Percentiles rank a stretch among this genome's conserved stretches.
Conservation (phyloP, 2,329 filamentous ascomycete species). For the Scopulariopsis brevicaulis region DNA sequence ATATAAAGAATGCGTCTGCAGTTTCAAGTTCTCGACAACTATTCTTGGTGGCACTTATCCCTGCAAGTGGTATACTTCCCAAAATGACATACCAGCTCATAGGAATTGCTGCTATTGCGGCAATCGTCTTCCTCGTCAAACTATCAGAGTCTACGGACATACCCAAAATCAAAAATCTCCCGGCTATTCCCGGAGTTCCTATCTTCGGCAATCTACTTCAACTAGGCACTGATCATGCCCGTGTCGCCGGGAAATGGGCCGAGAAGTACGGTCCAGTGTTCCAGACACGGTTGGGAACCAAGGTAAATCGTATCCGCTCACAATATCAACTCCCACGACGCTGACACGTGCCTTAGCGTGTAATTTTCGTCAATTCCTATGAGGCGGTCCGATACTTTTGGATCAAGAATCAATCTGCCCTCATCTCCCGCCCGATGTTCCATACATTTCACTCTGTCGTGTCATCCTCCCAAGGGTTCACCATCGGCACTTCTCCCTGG, state of each 20-base stretch:
- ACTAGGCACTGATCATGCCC: conserved; percentile 45
- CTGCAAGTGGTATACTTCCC: not conserved
- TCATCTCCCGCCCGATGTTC: conserved; percentile 67
- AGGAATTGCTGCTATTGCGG: conserved; percentile 6
- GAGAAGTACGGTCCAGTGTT: conserved; percentile 53
- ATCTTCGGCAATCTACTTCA: conserved; percentile 53
- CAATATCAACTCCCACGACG: not conserved
- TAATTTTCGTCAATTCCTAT: conserved; percentile 71
- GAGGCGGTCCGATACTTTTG: conserved; percentile 63
- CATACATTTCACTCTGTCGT: conserved; percentile 77
- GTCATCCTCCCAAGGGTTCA: conserved; percentile 66
- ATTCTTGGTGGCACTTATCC: not conserved
- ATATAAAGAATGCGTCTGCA: conserved; percentile 1
- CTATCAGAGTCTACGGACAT: conserved; percentile 37
- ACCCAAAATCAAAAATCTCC: conserved; percentile 48
- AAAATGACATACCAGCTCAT: not conserved
- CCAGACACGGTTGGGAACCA: conserved; percentile 58
- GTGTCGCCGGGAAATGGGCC: conserved; percentile 41
- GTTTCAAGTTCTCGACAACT: not conserved
- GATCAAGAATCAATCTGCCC: conserved; percentile 66
- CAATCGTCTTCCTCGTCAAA: conserved; percentile 13
- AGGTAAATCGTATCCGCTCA: conserved; percentile 23
- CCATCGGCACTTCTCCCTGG: conserved; percentile 76
- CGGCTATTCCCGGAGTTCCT: conserved; percentile 49
- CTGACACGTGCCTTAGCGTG: conserved; percentile 43